These are phyloP conservation scores for Osmanthus fragrans DNA, from an alignment of 257 asterid species.

Conservation along the genomic window DNA sequence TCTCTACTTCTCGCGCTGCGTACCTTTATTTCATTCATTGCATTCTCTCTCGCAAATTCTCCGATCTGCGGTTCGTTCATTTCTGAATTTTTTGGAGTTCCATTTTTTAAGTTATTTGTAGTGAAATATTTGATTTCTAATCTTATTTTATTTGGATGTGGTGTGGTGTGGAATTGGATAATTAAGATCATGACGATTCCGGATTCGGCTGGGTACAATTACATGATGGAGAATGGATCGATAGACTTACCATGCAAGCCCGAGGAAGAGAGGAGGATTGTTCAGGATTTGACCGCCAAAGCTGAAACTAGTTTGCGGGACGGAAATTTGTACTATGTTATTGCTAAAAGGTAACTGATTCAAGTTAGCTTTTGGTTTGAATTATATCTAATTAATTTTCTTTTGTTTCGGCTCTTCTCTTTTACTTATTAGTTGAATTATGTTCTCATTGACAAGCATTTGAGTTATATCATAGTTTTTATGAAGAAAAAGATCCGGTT, in stretches of 20 bases:
- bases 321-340: conserved; percentile 68
- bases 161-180: conserved; percentile 7
- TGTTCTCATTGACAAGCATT: background rate
- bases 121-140: conserved; percentile 16
- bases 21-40: conserved; percentile 3
- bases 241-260: conserved; percentile 82
- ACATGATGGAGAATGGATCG: conserved; percentile 79
- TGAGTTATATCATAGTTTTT: background rate
- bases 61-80: conserved; percentile 37
- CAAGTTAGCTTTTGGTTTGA: background rate
- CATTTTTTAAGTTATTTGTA: background rate
- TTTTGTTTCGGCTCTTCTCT: background rate
- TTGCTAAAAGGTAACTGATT: conserved; percentile 57
- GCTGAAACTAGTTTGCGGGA: conserved; percentile 74
- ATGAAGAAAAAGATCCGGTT: background rate
- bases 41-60: conserved; percentile 11
- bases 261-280: conserved; percentile 72
- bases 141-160: conserved; percentile 19
- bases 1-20: background rate
- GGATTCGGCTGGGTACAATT: conserved; percentile 56
- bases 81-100: conserved; percentile 4
- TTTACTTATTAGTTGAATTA: background rate
- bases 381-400: background rate
- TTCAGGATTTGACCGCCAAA: conserved; percentile 54
- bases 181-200: conserved; percentile 78